Evolutionary conservation across 805 yeast species (phyloP).

Genomic region (Zygosaccharomyces kombuchaensis): DNA sequence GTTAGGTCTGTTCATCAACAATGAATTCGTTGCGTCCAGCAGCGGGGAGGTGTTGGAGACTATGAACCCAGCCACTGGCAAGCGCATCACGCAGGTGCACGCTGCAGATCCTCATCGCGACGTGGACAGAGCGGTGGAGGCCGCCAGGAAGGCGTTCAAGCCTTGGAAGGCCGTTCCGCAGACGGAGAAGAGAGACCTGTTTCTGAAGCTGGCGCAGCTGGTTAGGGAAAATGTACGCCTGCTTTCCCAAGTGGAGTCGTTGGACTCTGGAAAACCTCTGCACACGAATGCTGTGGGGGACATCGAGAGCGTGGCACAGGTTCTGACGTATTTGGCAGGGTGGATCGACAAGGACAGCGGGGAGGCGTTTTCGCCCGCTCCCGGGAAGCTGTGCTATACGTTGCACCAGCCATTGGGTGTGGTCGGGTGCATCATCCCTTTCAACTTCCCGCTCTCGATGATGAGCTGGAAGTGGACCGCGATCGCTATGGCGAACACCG

Average conservation of each 20-base stretch:
- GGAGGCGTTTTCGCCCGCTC: conserved; percentile 54
- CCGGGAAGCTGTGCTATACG: conserved; percentile 50
- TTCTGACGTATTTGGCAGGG: conserved; percentile 66
- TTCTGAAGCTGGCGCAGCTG: conserved; percentile 48
- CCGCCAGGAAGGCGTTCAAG: conserved; percentile 49
- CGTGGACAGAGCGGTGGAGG: conserved; percentile 49
- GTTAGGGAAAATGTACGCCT: conserved; percentile 46
- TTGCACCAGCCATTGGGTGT: conserved; percentile 52
- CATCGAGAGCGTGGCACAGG: conserved; percentile 51
- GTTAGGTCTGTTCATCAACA: conserved; percentile 70
- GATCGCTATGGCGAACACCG: conserved; percentile 45
- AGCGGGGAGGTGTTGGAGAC: conserved; percentile 39
- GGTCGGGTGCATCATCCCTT: conserved; percentile 49
- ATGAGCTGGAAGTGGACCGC: conserved; percentile 48
- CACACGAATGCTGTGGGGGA: conserved; percentile 53
- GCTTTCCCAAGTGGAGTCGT: conserved; percentile 53
- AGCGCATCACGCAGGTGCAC: conserved; percentile 47
- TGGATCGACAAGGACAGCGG: conserved; percentile 71
- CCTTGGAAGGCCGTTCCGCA: conserved; percentile 48
- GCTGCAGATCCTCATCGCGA: conserved; percentile 46
- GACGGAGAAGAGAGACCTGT: conserved; percentile 41
- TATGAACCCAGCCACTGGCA: conserved; percentile 51
- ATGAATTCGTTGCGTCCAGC: conserved; percentile 57
- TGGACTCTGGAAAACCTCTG: conserved; percentile 57
- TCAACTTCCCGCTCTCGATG: conserved; percentile 51